Base-by-base conservation (phyloP, 257 asterid species). In the Petunia axillaris region DNA sequence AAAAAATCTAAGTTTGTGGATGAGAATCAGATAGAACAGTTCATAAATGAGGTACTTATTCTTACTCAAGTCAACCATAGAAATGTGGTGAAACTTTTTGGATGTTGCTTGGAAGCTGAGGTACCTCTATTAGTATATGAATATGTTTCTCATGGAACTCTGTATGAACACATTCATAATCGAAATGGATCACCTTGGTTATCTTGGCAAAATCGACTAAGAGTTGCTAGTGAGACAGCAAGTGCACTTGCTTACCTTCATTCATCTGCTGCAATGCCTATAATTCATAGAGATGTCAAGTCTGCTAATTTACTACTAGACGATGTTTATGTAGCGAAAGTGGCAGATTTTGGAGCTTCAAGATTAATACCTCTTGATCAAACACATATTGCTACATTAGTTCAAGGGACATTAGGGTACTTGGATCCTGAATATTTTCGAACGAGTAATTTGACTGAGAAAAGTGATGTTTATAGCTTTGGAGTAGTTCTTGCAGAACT, bases 291-390 rank as follows among this genome's bases (percentile, higher is more conserved):
- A 64, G 97, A 94, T 63, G 97, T 94, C 2, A 94, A 94, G 53
- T 94, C 97, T 0, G 89, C 97, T 5, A 94, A 94, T 70, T 91
- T 94, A 64, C 76, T 94, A 44, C 39, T 94, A 0, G 97, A 94
- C 13, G 90, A 90, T 0, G 25, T 79, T 13, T 90, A 87, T 86
- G 88, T 84, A 0, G 92, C 97, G 0, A 94, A 92, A 75, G 91
- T 94, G 2, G 79, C 97, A 0, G 94, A 94, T 80, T 94, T 94
- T 40, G 98, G 98, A 8, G 98, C 98, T 0, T 94, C 98, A 0
- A 92, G 97, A 39, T 68, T 85, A 8, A 84, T 94, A 0, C 86
- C 91, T 0, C 25, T 94, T 53, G 97, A 94, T 85, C 92, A 92
- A 52, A 89, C 87, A 0, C 94, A 91, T 44, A 91, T 94, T 4